These are phyloP conservation scores for Pseudomassariella vexata DNA, from an alignment of 2,329 filamentous ascomycete species.

Conservation along the genomic window DNA sequence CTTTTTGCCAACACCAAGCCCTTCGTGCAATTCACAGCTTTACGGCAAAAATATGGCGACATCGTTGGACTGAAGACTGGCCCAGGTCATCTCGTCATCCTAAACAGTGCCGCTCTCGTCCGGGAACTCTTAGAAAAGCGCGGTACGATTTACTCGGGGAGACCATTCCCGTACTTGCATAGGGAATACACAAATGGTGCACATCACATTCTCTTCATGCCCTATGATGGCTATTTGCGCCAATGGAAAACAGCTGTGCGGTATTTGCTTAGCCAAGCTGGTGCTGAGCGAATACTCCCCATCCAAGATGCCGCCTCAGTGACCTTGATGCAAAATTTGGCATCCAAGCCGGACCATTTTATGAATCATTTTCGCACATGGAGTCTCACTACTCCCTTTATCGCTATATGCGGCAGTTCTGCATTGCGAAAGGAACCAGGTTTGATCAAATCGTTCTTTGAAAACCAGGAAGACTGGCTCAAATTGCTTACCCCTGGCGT, in stretches of 20 bases:
- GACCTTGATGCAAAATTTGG: constrained; percentile 5
- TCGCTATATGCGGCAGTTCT: constrained; percentile 6
- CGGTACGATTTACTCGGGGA: constrained; percentile 8
- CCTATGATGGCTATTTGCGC: constrained; percentile 4
- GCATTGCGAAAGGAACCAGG: constrained; percentile 3
- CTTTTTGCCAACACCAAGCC: constrained; percentile 5
- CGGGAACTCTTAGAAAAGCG: constrained; percentile 9
- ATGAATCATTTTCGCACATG: constrained; percentile 5
- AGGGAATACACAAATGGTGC: constrained; percentile 6
- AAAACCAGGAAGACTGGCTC: constrained; percentile 8
- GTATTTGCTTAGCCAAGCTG: constrained; percentile 2
- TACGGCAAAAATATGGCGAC: constrained; percentile 6
- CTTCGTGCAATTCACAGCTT: constrained; percentile 5
- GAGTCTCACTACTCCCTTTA: constrained; percentile 5
- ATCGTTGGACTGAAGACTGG: constrained; percentile 10
- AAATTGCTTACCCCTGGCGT: constrained; percentile 6
- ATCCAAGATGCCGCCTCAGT: constrained; percentile 5
- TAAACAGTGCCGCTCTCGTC: constrained; percentile 7
- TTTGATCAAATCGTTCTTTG: constrained; percentile 5
- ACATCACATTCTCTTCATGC: constrained; percentile 5
- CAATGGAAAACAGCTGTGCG: constrained; percentile 4
- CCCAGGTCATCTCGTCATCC: constrained; percentile 7
- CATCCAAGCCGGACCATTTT: constrained; percentile 1
- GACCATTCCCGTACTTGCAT: constrained; percentile 5
- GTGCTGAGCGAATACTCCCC: constrained; percentile 3